Conservation (phyloP, 1,139 yeast genomes). For the Zygosaccharomyces pseudobailii region DNA sequence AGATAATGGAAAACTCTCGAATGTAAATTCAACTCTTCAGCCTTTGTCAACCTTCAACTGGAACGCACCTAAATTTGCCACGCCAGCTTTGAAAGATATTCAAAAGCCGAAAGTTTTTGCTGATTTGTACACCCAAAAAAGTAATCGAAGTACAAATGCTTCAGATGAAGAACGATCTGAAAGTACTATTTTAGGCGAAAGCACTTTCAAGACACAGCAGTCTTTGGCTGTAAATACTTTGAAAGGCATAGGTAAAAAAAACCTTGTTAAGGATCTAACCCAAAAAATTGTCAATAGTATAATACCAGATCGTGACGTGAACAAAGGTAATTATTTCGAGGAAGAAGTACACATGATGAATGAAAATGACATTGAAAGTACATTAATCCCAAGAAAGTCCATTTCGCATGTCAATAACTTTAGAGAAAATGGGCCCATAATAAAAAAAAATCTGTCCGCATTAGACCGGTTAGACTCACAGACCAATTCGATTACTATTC, state of each 20-base stretch:
- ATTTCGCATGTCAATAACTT: background rate
- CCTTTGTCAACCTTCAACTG: slow-evolving; percentile 18
- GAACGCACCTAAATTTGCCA: slow-evolving; percentile 25
- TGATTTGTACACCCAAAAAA: slow-evolving; percentile 10
- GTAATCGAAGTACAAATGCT: background rate
- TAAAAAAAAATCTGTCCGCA: slow-evolving; percentile 13
- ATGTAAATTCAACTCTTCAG: slow-evolving; percentile 1
- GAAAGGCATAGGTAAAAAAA: slow-evolving; percentile 24
- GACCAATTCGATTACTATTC: background rate
- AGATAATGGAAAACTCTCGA: background rate
- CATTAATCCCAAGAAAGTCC: background rate
- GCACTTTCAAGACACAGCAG: slow-evolving; percentile 2
- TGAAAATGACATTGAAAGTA: background rate
- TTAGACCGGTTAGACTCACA: slow-evolving; percentile 3
- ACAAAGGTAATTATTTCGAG: slow-evolving; percentile 3
- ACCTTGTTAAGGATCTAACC: slow-evolving; percentile 22
- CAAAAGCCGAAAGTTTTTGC: slow-evolving; percentile 24
- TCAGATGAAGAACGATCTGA: slow-evolving; percentile 3
- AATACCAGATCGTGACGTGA: slow-evolving; percentile 16
- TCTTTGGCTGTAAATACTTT: slow-evolving; percentile 29
- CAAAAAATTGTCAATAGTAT: slow-evolving; percentile 22
- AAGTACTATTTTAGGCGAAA: background rate
- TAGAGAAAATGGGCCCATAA: slow-evolving; percentile 11
- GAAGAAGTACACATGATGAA: background rate
- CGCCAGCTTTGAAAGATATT: slow-evolving; percentile 22